phyloP scores from a whole-genome alignment of 2,329 filamentous ascomycete species.

The Pestalotiopsis sp. region DNA sequence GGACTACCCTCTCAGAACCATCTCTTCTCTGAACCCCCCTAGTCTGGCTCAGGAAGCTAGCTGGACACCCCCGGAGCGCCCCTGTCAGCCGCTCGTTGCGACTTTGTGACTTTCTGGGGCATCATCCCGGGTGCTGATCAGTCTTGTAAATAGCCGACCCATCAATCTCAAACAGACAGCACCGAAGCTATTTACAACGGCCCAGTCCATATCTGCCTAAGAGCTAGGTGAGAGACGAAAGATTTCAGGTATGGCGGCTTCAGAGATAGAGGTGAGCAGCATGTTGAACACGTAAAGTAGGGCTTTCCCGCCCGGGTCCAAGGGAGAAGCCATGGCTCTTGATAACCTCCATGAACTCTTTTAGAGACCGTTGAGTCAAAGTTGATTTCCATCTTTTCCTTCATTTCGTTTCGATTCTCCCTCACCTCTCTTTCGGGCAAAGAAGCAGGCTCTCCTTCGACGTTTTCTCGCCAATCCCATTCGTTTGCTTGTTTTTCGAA shows the following conservation, averaged over 20 bases:
- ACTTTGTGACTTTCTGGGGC: constrained; percentile 21
- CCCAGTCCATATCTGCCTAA: constrained; percentile 8
- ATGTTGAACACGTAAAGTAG: constrained; percentile 5
- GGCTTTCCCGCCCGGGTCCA: not conserved
- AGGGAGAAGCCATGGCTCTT: not conserved
- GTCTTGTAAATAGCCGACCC: constrained; percentile 47
- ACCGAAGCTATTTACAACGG: constrained; percentile 6
- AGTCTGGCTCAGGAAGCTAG: constrained; percentile 16
- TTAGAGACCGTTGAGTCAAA: not conserved
- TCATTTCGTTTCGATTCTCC: not conserved
- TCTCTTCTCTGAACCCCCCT: constrained; percentile 25
- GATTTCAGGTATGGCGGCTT: not conserved
- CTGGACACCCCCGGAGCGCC: constrained; percentile 20
- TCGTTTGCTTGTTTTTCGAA: constrained; percentile 21
- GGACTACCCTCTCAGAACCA: constrained; percentile 21
- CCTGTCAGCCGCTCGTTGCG: constrained; percentile 22
- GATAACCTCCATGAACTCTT: not conserved
- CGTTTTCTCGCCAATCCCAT: not conserved
- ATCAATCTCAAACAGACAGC: constrained; percentile 54
- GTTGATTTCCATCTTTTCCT: not conserved
- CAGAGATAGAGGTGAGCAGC: not conserved
- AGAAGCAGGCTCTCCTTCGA: not conserved
- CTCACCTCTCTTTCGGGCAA: not conserved
- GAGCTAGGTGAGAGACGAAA: constrained; percentile 3
- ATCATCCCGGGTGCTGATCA: constrained; percentile 45